phyloP scores from a whole-genome alignment of 352 stramenopile genomes.

The Phytophthora crassamura region DNA sequence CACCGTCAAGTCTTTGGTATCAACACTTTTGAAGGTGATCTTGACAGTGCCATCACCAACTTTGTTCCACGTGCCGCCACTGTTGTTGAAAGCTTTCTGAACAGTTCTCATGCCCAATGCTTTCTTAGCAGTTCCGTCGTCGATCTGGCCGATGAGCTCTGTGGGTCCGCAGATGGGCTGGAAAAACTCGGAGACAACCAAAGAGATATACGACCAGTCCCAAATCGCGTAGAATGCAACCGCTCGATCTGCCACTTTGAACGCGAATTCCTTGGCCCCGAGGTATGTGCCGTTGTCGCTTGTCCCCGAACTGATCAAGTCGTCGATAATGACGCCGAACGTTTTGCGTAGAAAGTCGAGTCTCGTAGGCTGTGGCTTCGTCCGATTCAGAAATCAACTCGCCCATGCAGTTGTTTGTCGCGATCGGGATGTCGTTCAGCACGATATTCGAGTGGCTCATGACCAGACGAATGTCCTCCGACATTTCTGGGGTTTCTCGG shows the following conservation, averaged over 20 bases:
- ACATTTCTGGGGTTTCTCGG: slow-evolving; percentile 33
- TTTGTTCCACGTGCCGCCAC: slow-evolving; percentile 42
- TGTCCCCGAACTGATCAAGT: slow-evolving; percentile 47
- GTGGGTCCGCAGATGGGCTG: slow-evolving; percentile 55
- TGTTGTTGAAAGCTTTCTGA: slow-evolving; percentile 48
- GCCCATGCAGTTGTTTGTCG: slow-evolving; percentile 48
- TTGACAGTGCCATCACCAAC: slow-evolving; percentile 38
- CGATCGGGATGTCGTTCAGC: slow-evolving; percentile 55
- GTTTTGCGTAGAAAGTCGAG: slow-evolving; percentile 58
- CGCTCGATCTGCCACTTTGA: slow-evolving; percentile 48
- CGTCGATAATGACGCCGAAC: slow-evolving; percentile 48
- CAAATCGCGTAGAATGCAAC: slow-evolving; percentile 51
- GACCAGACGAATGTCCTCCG: slow-evolving; percentile 38
- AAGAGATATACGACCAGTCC: slow-evolving; percentile 49
- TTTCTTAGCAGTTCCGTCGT: slow-evolving; percentile 47
- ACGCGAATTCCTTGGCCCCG: slow-evolving; percentile 2
- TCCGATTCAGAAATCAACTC: slow-evolving; percentile 34
- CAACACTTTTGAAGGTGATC: slow-evolving; percentile 45
- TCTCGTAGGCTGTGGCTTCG: slow-evolving; percentile 29
- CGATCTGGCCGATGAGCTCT: slow-evolving; percentile 50
- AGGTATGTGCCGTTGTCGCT: slow-evolving; percentile 25
- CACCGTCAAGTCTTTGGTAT: slow-evolving; percentile 42
- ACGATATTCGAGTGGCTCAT: slow-evolving; percentile 54
- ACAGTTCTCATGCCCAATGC: slow-evolving; percentile 51
- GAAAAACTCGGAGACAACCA: slow-evolving; percentile 51